Percentiles rank a stretch among this genome's conserved stretches.
Evolutionary conservation across 495 filamentous ascomycete species (phyloP).

Genomic region (Aspergillus ostianus): DNA sequence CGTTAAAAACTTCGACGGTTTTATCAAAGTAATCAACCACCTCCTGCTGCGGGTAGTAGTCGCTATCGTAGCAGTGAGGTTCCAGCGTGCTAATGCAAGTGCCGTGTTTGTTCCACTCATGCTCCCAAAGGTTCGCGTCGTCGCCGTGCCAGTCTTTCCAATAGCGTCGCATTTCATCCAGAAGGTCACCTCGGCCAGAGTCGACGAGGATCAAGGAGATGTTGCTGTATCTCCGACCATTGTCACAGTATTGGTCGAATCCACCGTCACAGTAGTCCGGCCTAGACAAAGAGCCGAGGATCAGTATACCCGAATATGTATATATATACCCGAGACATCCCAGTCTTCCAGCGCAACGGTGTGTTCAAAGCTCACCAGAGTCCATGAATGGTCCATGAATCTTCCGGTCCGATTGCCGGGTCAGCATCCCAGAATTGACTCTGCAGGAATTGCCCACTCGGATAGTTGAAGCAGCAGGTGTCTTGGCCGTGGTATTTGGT

Average conservation of each 20-base stretch:
- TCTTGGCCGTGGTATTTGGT: slow-evolving; percentile 54
- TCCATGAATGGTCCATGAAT: slow-evolving; percentile 89
- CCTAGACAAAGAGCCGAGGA: slow-evolving; percentile 32
- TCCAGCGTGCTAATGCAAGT: slow-evolving; percentile 61
- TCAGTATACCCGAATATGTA: slow-evolving; percentile 8
- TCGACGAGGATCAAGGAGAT: slow-evolving; percentile 65
- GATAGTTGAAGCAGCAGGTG: slow-evolving; percentile 81
- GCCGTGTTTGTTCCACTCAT: slow-evolving; percentile 87
- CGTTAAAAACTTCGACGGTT: slow-evolving; percentile 51
- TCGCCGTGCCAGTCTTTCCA: slow-evolving; percentile 70
- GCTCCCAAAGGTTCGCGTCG: slow-evolving; percentile 72
- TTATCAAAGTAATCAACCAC: slow-evolving; percentile 60
- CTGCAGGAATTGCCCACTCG: slow-evolving; percentile 73
- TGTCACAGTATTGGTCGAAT: slow-evolving; percentile 72
- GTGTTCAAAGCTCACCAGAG: slow-evolving; percentile 54
- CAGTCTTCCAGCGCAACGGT: not conserved
- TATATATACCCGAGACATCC: not conserved
- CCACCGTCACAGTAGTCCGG: slow-evolving; percentile 86
- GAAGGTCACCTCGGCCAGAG: slow-evolving; percentile 58
- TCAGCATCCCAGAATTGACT: slow-evolving; percentile 87
- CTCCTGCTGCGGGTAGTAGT: slow-evolving; percentile 62
- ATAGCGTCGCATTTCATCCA: slow-evolving; percentile 73
- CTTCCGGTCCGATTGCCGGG: slow-evolving; percentile 65
- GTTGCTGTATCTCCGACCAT: slow-evolving; percentile 64
- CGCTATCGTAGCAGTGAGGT: slow-evolving; percentile 64